Conservation (phyloP, 768 basidiomycete species). For the Kwoniella botswanensis region DNA sequence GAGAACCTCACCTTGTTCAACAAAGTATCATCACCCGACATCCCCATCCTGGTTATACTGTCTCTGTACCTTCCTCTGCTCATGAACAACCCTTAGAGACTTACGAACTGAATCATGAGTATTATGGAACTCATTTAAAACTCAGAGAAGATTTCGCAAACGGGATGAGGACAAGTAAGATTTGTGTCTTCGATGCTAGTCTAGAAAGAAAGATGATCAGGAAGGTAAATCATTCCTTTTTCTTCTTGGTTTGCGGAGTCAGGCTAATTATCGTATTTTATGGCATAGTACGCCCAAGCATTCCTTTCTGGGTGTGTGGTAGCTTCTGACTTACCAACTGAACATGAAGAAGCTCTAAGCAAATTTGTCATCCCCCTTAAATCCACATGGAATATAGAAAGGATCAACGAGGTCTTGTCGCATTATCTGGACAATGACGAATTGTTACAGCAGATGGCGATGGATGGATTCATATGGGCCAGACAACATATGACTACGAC, state of each 20-base stretch:
- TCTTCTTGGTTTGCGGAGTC: not conserved
- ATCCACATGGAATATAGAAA: constrained; percentile 48
- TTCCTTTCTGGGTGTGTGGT: constrained; percentile 54
- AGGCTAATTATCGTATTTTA: not conserved
- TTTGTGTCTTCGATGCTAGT: constrained; percentile 56
- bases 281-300: constrained; percentile 41
- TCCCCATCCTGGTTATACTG: constrained; percentile 51
- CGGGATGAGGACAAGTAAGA: constrained; percentile 49
- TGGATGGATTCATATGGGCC: constrained; percentile 52
- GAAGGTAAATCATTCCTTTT: constrained; percentile 36
- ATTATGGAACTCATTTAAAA: constrained; percentile 44
- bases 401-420: constrained; percentile 41
- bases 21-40: constrained; percentile 39
- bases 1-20: constrained; percentile 13
- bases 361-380: constrained; percentile 50
- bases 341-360: constrained; percentile 49
- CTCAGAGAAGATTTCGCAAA: constrained; percentile 51
- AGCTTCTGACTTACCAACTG: constrained; percentile 54
- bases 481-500: constrained; percentile 52
- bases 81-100: constrained; percentile 46
- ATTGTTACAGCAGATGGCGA: constrained; percentile 46
- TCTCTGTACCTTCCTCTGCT: constrained; percentile 31
- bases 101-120: constrained; percentile 42
- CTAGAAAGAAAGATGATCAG: constrained; percentile 55
- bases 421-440: constrained; percentile 42